Evolutionary conservation across 306 rosid species (phyloP).

Genomic region (Dalbergia cochinchinensis): DNA sequence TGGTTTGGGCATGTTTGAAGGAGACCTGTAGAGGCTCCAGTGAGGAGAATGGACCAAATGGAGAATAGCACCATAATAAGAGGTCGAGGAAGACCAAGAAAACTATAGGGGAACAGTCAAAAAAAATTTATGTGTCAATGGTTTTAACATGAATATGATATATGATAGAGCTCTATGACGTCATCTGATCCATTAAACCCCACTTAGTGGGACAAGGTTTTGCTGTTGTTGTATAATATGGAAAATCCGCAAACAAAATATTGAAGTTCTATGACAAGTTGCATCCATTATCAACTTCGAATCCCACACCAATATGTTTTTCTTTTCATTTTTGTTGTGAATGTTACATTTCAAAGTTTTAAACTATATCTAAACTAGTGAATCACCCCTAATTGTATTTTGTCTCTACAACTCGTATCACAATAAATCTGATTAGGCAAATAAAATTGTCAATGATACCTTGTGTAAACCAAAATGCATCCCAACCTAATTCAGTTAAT

Average conservation of each 20-base stretch:
- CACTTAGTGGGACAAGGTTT: too few relatives aligned
- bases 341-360: conserved; percentile 25
- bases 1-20: too few relatives aligned
- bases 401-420: background rate
- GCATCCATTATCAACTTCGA: conserved; percentile 7
- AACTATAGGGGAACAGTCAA: too few relatives aligned
- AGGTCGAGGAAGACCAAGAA: too few relatives aligned
- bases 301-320: conserved; percentile 13
- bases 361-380: background rate
- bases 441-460: conserved; percentile 19
- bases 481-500: conserved; percentile 26
- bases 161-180: too few relatives aligned
- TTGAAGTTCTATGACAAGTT: background rate
- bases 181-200: too few relatives aligned
- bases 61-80: too few relatives aligned
- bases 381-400: background rate
- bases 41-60: too few relatives aligned
- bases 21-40: too few relatives aligned
- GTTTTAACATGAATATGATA: too few relatives aligned
- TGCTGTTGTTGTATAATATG: background rate
- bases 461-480: conserved; percentile 18
- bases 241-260: conserved; percentile 22
- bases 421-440: conserved; percentile 12
- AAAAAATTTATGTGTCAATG: too few relatives aligned
- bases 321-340: background rate